Evolutionary conservation across 2,329 filamentous ascomycete species (phyloP), one percentile per base, ranked within the genome.

Genomic region (Xylariaceae sp.): DNA sequence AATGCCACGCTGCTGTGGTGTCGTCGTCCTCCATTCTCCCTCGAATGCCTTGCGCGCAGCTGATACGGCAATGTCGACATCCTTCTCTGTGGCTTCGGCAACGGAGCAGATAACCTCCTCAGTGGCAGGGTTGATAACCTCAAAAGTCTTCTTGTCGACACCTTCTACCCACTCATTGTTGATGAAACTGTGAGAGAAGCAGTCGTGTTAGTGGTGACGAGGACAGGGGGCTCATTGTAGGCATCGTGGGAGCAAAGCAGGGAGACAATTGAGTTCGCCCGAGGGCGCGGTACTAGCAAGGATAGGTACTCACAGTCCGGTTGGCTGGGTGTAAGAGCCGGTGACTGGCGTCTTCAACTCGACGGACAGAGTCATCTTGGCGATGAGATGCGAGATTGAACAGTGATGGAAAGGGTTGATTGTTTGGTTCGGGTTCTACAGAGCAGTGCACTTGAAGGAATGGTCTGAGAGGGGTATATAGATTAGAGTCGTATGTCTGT

Each of bases 81-180:
- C 89, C 78, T 95, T 90, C 78, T 95, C 90, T 58, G 86, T 88
- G 66, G 86, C 91, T 75, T 95, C 90, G 67, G 82, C 75, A 62
- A 96, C 88, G 48, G 84, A 85, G 77, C 78, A 81, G 75, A 95
- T 95, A 65, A 89, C 82, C 71, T 90, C 84, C 72, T 96, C 91
- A 58, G 82, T 89, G 57, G 86, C 66, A 52, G 90, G 90, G 81
- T 95, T 95, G 78, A 94, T 86, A 70, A 90, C 87, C 74, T 96
- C 90, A 66, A 96, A 94, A 60, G 86, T 90, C 81, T 89, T 86
- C 75, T 90, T 90, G 62, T 95, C 89, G 56, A 87, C 84, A 68
- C 83, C 79, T 71, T 87, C 83, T 58, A 95, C 82, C 75, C 86
- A 96, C 73, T 96, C 87, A 71, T 92, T 91, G 81, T 94, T 91